These are phyloP conservation scores for Skeletonema costatum DNA, from an alignment of 108 stramenopile genomes.

Conservation along the genomic window DNA sequence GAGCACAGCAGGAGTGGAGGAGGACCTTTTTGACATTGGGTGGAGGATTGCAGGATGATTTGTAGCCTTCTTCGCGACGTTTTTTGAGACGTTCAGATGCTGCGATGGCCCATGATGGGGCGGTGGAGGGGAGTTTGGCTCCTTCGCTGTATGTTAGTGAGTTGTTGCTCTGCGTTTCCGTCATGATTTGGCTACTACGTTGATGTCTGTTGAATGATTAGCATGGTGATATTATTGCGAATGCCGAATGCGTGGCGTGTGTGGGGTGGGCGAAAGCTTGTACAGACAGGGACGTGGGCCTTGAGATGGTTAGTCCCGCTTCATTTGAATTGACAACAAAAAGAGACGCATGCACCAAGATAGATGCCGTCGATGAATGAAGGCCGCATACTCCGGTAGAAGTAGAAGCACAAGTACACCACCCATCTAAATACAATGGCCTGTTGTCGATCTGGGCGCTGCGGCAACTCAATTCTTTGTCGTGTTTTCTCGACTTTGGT, in stretches of 20 bases:
- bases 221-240: too few relatives aligned
- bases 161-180: not conserved
- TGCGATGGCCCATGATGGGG: constrained; percentile 56
- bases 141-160: constrained; percentile 47
- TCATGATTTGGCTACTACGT: not conserved
- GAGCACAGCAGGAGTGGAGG: constrained; percentile 64
- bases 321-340: too few relatives aligned
- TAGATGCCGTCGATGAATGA: too few relatives aligned
- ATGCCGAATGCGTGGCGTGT: too few relatives aligned
- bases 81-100: constrained; percentile 50
- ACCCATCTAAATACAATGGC: not conserved
- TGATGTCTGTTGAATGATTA: too few relatives aligned
- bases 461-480: not conserved
- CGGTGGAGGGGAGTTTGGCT: constrained; percentile 47
- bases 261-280: too few relatives aligned
- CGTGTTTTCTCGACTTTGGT: not conserved
- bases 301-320: too few relatives aligned
- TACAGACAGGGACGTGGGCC: too few relatives aligned
- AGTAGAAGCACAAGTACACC: too few relatives aligned
- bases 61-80: constrained; percentile 22
- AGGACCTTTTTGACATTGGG: constrained; percentile 50
- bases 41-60: constrained; percentile 25
- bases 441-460: not conserved
- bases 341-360: too few relatives aligned
- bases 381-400: too few relatives aligned